Percentiles rank a stretch among this genome's conserved stretches.
These are phyloP conservation scores for Berberis thunbergii DNA, from an alignment of 164 flowering plant genomes.

Conservation along the genomic window DNA sequence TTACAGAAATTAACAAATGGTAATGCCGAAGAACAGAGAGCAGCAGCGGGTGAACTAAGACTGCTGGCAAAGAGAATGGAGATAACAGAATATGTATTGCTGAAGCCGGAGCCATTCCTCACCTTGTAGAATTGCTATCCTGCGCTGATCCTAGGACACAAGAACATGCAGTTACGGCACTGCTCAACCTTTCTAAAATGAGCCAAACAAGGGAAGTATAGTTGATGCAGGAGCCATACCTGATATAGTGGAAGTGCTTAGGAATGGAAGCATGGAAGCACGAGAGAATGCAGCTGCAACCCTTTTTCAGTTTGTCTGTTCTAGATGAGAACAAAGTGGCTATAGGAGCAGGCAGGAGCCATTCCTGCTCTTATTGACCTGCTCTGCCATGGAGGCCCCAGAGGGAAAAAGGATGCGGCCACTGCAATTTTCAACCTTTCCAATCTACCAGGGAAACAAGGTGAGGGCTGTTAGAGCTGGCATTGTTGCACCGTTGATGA, in stretches of 20 bases:
- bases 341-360: constrained; percentile 90
- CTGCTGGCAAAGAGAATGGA: constrained; percentile 75
- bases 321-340: constrained; percentile 80
- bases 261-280: constrained; percentile 81
- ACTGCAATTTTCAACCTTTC: constrained; percentile 88
- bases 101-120: constrained; percentile 80
- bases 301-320: constrained; percentile 85
- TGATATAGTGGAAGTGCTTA: constrained; percentile 70
- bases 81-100: constrained; percentile 74
- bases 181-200: constrained; percentile 83
- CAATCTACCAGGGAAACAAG: constrained; percentile 82
- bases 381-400: constrained; percentile 68
- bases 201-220: constrained; percentile 68
- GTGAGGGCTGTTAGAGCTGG: constrained; percentile 79
- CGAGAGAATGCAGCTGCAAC: constrained; percentile 96
- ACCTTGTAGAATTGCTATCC: constrained; percentile 66
- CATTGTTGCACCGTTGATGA: constrained; percentile 60
- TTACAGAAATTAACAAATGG: constrained; percentile 43
- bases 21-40: constrained; percentile 55
- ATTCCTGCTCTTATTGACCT: constrained; percentile 68
- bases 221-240: constrained; percentile 82
- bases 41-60: constrained; percentile 82
- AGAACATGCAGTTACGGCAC: constrained; percentile 94
- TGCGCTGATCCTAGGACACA: constrained; percentile 66
- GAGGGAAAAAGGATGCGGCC: constrained; percentile 97